Base-by-base conservation (phyloP, 140 eudicot genomes). In the Cichorium intybus region DNA sequence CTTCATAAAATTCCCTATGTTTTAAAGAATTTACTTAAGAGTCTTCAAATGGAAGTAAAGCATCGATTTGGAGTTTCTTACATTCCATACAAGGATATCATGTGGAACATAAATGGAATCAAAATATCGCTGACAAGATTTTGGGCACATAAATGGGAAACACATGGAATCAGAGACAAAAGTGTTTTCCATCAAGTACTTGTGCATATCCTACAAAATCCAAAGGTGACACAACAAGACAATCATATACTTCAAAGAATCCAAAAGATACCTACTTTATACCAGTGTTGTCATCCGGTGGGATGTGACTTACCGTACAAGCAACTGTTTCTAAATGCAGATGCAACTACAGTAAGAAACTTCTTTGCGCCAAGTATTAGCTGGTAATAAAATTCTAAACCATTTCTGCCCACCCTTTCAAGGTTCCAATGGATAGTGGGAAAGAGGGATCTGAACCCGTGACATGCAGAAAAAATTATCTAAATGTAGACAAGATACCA, bases 141-240 rank as follows among this genome's bases (percentile, higher is more conserved):
- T 68, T 43, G 47, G 28, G 57, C 14, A 68, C 57, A 68, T 34
- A 68, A 41, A 56, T 26, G 74, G 74, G 74, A 56, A 68, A 68
- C 74, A 68, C 51, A 66, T 50, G 51, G 61, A 51, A 66, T 66
- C 50, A 66, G 51, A 21, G 59, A 27, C 48, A 68, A 28, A 58
- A 27, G 37, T 21, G 34, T 43, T 56, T 41, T 20, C 14, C 41
- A 68, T 46, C 58, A 28, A 64, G 59, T 64, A 64, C 70, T 29
- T 64, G 54, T 27, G 65, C 62, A 56, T 39, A 68, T 68, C 74
- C 56, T 39, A 68, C 65, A 55, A 68, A 56, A 68, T 68, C 74
- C 74, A 68, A 56, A 41, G 4, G 14, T 43, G 57, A 56, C 73
- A 56, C 73, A 68, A 37, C 56, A 68, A 27, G 56, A 41, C 63